Evolutionary conservation across 2,329 filamentous ascomycete species (phyloP).

Genomic region (Xylaria sp.): DNA sequence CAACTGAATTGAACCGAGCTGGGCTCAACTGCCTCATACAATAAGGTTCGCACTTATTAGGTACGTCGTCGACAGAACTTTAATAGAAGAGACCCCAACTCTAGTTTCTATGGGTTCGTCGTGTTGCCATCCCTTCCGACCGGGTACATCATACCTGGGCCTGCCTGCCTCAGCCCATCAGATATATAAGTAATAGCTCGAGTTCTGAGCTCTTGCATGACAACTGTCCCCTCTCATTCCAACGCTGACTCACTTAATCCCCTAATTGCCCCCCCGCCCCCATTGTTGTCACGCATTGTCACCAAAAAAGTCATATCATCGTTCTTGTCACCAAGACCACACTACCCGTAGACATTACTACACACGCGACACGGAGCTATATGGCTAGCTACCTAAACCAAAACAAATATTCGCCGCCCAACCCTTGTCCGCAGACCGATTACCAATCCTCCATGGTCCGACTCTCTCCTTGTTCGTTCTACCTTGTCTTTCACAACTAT

Average conservation of each 20-base stretch:
- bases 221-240: conserved; percentile 3
- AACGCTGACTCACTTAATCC: conserved; percentile 1
- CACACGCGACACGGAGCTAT: neutral
- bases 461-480: neutral
- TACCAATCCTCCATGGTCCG: neutral
- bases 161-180: neutral
- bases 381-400: neutral
- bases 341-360: conserved; percentile 17
- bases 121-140: neutral
- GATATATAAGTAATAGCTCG: neutral
- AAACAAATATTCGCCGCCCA: neutral
- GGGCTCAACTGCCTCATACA: conserved; percentile 9
- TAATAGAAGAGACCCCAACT: conserved; percentile 16
- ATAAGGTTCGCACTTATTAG: conserved; percentile 9
- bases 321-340: neutral
- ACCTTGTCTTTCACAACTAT: neutral
- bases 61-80: conserved; percentile 22
- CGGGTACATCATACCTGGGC: neutral
- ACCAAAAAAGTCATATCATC: conserved; percentile 6
- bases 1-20: no score
- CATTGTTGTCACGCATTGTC: conserved; percentile 10
- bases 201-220: conserved; percentile 4
- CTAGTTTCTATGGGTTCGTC: conserved; percentile 7
- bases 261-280: neutral
- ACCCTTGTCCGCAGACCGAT: neutral